Evolutionary conservation across 1,284 basidiomycete species (phyloP).

Genomic region (Microbotryomycetes sp.): DNA sequence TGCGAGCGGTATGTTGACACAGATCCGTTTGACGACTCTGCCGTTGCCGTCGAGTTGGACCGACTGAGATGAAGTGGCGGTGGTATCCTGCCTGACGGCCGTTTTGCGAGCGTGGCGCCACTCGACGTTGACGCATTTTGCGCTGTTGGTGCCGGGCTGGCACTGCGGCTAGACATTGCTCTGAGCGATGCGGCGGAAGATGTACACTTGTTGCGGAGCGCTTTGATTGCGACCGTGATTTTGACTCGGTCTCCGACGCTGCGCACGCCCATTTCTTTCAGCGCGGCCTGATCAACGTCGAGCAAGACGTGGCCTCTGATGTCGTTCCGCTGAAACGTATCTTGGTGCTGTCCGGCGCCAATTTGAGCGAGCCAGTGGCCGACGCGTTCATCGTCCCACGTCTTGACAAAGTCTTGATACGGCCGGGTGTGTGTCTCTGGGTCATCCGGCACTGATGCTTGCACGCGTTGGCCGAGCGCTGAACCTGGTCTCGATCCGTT

Average conservation of each 20-base stretch:
- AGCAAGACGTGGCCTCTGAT: conserved; percentile 80
- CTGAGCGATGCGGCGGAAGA: background rate
- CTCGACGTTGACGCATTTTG: conserved; percentile 13
- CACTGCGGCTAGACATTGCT: background rate
- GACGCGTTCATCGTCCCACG: conserved; percentile 33
- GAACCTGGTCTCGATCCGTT: background rate
- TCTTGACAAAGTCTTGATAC: conserved; percentile 22
- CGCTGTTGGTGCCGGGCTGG: background rate
- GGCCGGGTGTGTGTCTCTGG: background rate
- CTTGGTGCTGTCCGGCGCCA: conserved; percentile 61
- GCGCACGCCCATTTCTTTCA: conserved; percentile 79
- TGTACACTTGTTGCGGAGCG: conserved; percentile 54
- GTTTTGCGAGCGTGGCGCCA: conserved; percentile 1
- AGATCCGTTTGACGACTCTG: background rate
- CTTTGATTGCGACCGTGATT: conserved; percentile 73
- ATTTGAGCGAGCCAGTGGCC: conserved; percentile 30
- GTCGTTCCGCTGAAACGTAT: conserved; percentile 70
- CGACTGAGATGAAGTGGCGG: conserved; percentile 35
- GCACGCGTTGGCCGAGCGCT: background rate
- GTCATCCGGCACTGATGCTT: background rate
- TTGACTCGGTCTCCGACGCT: conserved; percentile 82
- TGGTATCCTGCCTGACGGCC: conserved; percentile 27
- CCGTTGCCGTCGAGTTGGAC: conserved; percentile 18
- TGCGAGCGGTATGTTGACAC: too few species aligned
- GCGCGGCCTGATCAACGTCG: conserved; percentile 72